Percentiles rank a stretch among this genome's conserved stretches.
These are phyloP conservation scores for Trichoderma sp. DNA, from an alignment of 2,329 filamentous ascomycete species.

Conservation along the genomic window DNA sequence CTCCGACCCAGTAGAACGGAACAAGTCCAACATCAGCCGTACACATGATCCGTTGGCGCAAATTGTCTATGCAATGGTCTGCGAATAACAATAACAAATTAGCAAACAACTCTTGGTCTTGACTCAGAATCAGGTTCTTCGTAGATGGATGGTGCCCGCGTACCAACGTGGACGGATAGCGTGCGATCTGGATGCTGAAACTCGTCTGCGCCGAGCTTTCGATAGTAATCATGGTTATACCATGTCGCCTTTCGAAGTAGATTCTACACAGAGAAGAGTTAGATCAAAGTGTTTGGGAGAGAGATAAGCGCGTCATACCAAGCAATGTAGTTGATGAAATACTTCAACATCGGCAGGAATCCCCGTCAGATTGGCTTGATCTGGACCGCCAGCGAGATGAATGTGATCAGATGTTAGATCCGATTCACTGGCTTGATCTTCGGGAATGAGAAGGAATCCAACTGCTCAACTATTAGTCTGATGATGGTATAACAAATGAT, in stretches of 20 bases:
- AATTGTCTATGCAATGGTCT: slow-evolving; percentile 1
- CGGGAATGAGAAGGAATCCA: neutral
- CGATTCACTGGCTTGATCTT: neutral
- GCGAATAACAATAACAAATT: neutral
- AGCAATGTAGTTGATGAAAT: slow-evolving; percentile 1
- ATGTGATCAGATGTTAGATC: slow-evolving; percentile 1
- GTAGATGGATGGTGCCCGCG: neutral
- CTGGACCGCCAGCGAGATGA: neutral
- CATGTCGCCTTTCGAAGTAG: neutral
- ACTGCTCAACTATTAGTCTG: neutral
- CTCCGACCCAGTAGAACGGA: neutral
- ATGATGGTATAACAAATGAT: neutral
- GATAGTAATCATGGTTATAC: slow-evolving; percentile 3
- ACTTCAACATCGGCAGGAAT: neutral
- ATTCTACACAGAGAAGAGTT: neutral
- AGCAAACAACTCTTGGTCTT: neutral
- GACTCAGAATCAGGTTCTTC: neutral
- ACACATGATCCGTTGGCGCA: neutral
- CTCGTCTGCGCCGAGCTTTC: neutral
- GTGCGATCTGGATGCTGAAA: neutral
- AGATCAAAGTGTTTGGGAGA: neutral
- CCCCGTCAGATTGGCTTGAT: neutral
- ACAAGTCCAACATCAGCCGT: neutral
- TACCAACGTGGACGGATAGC: neutral
- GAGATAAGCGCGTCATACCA: neutral